These are phyloP conservation scores for Polyporus tsugae DNA, from an alignment of 1,284 basidiomycete species.

Conservation along the genomic window DNA sequence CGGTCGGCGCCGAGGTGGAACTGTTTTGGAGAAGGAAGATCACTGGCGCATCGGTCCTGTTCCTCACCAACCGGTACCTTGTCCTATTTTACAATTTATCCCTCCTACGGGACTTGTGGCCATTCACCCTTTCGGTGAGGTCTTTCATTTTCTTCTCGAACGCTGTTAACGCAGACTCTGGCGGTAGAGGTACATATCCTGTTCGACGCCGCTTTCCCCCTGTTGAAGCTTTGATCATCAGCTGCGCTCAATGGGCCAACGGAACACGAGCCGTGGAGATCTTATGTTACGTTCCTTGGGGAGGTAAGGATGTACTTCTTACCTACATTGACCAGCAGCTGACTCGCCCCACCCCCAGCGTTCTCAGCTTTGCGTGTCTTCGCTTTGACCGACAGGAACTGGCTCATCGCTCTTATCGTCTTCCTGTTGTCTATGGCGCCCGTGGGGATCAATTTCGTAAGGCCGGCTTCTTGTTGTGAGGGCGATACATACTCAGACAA, in stretches of 20 bases:
- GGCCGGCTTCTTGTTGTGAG: neutral
- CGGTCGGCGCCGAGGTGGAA: constrained; percentile 14
- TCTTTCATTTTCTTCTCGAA: neutral
- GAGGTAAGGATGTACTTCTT: neutral
- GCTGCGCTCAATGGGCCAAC: constrained; percentile 14
- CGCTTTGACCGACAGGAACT: constrained; percentile 14
- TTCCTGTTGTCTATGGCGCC: constrained; percentile 15
- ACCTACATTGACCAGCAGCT: too few species aligned
- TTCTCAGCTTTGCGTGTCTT: constrained; percentile 21
- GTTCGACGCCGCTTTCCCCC: neutral
- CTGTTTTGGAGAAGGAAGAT: constrained; percentile 19
- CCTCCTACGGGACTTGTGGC: neutral
- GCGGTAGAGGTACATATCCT: neutral
- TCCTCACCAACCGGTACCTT: constrained; percentile 17
- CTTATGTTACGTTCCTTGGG: constrained; percentile 16
- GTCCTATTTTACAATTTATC: constrained; percentile 4
- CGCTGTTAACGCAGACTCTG: neutral
- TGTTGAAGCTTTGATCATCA: neutral
- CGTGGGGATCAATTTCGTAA: constrained; percentile 15
- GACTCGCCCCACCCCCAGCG: neutral
- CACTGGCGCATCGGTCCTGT: constrained; percentile 16
- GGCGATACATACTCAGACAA: neutral
- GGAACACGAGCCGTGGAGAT: constrained; percentile 12
- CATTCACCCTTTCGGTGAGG: constrained; percentile 7
- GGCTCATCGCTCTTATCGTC: constrained; percentile 1